Evolutionary conservation across 2,329 filamentous ascomycete species (phyloP), one percentile per base, ranked within the genome.

Genomic region (Fusarium veterinarium): DNA sequence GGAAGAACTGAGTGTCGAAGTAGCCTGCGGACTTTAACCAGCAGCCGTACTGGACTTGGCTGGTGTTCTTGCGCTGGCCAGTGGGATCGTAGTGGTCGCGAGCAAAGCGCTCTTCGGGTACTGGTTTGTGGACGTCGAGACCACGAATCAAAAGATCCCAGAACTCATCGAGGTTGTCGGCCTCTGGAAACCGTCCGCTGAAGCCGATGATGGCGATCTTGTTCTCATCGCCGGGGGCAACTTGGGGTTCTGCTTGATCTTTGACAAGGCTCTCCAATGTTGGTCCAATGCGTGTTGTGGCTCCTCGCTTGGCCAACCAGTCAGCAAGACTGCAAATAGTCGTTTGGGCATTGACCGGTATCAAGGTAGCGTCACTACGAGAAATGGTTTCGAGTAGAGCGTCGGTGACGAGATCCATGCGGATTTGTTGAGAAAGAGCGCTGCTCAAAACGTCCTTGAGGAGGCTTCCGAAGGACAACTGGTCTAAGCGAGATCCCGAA

Each of bases 171-270:
- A 81, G 81, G 16, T 86, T 87, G 0, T 81, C 80, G 8, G 80
- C 81, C 9, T 84, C 84, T 1, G 85, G 84, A 28, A 86, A 83
- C 0, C 85, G 79, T 35, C 85, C 85, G 2, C 82, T 83, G 17
- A 45, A 62, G 58, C 94, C 94, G 38, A 97, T 92, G 70, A 97
- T 95, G 64, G 94, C 94, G 70, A 97, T 89, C 81, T 95, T 95
- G 13, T 48, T 37, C 5, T 33, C 19, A 1, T 58, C 55, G 5
- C 41, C 41, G 4, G 30, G 17, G 17, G 41, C 40, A 12, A 48
- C 10, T 0, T 12, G 8, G 2, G 40, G n/a, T 7, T 28, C 13
- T 37, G 19, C 13, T 17, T 2, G 41, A 1, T 23, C 31, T 28
- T 58, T 58, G 31, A 0, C 0, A 2, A 48, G 14, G 23, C 12